Base-by-base conservation (phyloP, 2,329 filamentous ascomycete genomes). In the Fusarium tricinctum region DNA sequence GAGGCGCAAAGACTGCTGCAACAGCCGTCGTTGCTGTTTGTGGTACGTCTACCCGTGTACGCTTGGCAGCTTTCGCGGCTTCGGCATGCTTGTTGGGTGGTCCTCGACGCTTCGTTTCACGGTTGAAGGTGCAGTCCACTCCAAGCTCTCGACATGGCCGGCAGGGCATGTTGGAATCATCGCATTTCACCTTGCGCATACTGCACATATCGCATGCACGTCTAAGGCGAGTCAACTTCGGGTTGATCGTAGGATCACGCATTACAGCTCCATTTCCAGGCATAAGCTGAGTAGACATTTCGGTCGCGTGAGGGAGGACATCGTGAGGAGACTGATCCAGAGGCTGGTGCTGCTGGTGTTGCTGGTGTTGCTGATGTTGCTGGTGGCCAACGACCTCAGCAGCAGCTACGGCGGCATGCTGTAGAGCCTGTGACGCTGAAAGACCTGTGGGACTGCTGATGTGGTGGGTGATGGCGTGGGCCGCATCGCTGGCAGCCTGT, bases 191-290 rank as follows among this genome's bases (percentile, higher is more conserved):
- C 65, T 89, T 89, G 58, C 86, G 84, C 76, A 86, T 84, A 60
- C 86, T 88, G 74, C 86, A 89, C 81, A 89, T 85, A 68, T 89
- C 86, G 70, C 86, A 89, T 15, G 86, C 86, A 49, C 86, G 83
- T 61, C 86, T 81, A 32, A 89, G 80, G 8, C 86, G 84, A 28
- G 85, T 88, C 45, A 85, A 78, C 77, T 87, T 88, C 17, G 81
- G 81, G 55, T 83, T 83, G 54, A 82, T 75, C 14, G 78, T 80
- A 9, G 81, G 79, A 57, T 83, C 81, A 40, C 80, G 78, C 68
- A 77, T 73, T 26, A 71, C 58, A 49, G 68, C 71, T 39, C 64
- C 68, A 23, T 70, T 67, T 30, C 56, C 71, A 47, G 56, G 56
- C 38, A 74, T 51, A 58, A 76, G 69, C 55, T 75, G 74, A 28